Evolutionary conservation across 345 rosid species (phyloP), one percentile per base, ranked within the genome.

Genomic region (Clarkia xantiana): DNA sequence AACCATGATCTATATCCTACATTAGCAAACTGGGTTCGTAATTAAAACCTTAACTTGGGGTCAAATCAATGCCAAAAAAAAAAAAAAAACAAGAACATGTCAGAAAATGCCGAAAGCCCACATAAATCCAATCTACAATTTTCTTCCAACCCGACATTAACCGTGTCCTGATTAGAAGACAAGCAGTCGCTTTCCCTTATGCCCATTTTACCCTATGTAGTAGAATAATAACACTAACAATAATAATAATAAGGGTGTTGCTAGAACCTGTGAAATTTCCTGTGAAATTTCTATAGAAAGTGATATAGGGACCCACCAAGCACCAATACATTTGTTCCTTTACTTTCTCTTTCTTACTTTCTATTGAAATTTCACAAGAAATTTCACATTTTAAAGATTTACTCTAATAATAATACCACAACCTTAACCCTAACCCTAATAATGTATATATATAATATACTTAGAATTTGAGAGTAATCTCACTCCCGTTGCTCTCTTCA

Each of bases 401-500:
- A n/a, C n/a, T n/a, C n/a, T 22, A 22, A 2, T 22, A 22, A 22
- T 22, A 5, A 22, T 22, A 22, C 25, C 25, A 22, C 2, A 22
- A 22, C 25, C 40, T 36, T 40, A 12, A 44, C 20, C 42, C 45
- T 56, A 42, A 40, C n/a, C n/a, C n/a, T n/a, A n/a, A n/a, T n/a
- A n/a, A n/a, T n/a, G n/a, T n/a, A n/a, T n/a, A n/a, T 11, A 23
- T 12, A 40, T 18, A 42, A 41, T 9, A 3, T 61, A 23, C 25
- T 44, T 68, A 80, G 75, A 86, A 81, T 60, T 84, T 86, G 69
- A 91, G 96, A 51, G 86, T 76, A 59, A 83, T 86, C 70, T 83
- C 94, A 54, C 93, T 86, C 45, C 85, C 96, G 48, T 91, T 81
- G 59, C 84, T 75, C 57, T 76, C 84, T 36, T 80, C 96, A 7